A percentile compares a stretch with the other conserved stretches of the same genome.
Conservation (phyloP, 257 asterid species). For the Gentiana straminea region DNA sequence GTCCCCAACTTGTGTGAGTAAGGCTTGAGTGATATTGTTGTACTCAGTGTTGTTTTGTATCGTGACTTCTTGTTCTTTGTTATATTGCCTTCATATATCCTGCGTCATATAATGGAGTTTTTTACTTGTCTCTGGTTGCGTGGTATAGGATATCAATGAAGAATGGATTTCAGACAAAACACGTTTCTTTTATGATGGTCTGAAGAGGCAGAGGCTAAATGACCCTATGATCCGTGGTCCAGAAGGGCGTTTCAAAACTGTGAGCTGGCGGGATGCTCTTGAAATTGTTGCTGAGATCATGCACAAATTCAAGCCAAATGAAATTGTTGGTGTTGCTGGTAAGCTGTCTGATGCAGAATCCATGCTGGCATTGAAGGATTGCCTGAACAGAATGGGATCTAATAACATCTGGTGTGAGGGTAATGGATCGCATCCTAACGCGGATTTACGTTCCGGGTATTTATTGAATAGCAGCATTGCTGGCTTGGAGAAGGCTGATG, state of each 20-base stretch:
- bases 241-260: slow-evolving; percentile 92
- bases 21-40: neutral
- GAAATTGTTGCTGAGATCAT: slow-evolving; percentile 75
- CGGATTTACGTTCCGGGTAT: slow-evolving; percentile 93
- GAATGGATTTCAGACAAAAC: slow-evolving; percentile 99
- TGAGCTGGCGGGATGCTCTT: slow-evolving; percentile 95
- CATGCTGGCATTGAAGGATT: slow-evolving; percentile 89
- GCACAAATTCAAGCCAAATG: slow-evolving; percentile 68
- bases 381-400: slow-evolving; percentile 84
- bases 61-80: neutral
- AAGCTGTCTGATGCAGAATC: slow-evolving; percentile 97
- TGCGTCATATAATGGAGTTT: neutral
- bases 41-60: neutral
- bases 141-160: slow-evolving; percentile 81
- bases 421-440: slow-evolving; percentile 71
- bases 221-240: slow-evolving; percentile 97
- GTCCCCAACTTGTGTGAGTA: too few species aligned
- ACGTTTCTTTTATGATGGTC: slow-evolving; percentile 93
- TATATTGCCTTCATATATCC: neutral
- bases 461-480: slow-evolving; percentile 83
- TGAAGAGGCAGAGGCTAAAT: slow-evolving; percentile 95
- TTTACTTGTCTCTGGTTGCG: slow-evolving; percentile 4
- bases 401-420: slow-evolving; percentile 95
- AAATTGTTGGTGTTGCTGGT: slow-evolving; percentile 94
- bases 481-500: slow-evolving; percentile 96